Conservation (phyloP, 169 alveolate genomes). For the Cardiosporidium cionae region DNA sequence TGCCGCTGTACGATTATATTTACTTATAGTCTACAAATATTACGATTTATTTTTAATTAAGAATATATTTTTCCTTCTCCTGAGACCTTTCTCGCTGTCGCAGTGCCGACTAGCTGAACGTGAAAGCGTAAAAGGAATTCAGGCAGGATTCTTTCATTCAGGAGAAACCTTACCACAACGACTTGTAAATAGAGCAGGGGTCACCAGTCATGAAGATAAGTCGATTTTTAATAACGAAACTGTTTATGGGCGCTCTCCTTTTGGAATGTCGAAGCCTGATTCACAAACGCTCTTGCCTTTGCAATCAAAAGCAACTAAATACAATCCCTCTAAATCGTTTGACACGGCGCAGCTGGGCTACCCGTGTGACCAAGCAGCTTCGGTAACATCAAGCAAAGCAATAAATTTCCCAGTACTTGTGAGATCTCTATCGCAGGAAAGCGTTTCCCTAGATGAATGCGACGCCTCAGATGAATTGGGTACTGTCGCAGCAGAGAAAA, state of each 20-base stretch:
- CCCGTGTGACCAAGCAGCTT: too few relatives aligned
- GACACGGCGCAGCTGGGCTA: too few relatives aligned
- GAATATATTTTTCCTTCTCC: conserved; percentile 29
- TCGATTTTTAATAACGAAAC: background rate
- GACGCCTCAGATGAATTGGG: too few relatives aligned
- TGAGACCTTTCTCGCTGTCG: conserved; percentile 40
- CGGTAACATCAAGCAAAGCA: too few relatives aligned
- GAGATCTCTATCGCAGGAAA: too few relatives aligned
- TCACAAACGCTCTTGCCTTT: background rate
- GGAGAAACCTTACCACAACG: background rate
- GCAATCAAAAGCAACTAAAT: conserved; percentile 1
- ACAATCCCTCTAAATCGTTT: too few relatives aligned
- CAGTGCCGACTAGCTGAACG: conserved; percentile 51
- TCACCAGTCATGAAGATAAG: background rate
- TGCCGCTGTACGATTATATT: conserved; percentile 24
- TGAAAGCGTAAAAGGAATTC: conserved; percentile 42
- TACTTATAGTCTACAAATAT: conserved; percentile 2
- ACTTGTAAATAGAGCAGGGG: background rate
- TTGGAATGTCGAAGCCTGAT: background rate
- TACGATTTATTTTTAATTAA: conserved; percentile 28
- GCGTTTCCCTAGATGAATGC: too few relatives aligned
- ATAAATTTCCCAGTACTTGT: too few relatives aligned
- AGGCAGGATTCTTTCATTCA: conserved; percentile 12
- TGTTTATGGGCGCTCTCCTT: background rate
- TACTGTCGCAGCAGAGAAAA: too few relatives aligned